A percentile compares a stretch with the other conserved stretches of the same genome.
Evolutionary conservation across 2,329 filamentous ascomycete species (phyloP).

Genomic region (Fusarium setosum): DNA sequence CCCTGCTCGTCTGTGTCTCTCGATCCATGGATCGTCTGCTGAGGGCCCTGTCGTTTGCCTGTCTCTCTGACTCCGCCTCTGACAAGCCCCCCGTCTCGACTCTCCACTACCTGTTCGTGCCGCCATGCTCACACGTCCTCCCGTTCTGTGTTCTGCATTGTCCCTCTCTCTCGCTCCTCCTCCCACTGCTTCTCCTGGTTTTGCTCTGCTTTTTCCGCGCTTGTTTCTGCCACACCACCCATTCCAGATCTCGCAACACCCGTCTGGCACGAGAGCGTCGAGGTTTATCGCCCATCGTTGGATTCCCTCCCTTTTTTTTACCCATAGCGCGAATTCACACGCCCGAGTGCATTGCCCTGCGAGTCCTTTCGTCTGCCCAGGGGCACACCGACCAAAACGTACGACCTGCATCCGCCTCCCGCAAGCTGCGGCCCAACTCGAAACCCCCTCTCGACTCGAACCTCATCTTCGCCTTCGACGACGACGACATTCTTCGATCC

Average conservation of each 20-base stretch:
- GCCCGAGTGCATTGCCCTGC: constrained; percentile 26
- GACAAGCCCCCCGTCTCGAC: constrained; percentile 29
- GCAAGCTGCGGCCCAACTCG: constrained; percentile 1
- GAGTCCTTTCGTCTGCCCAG: constrained; percentile 24
- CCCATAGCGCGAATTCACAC: constrained; percentile 31
- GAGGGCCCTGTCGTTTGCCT: constrained; percentile 13
- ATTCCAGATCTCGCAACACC: constrained; percentile 46
- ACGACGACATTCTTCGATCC: constrained; percentile 13
- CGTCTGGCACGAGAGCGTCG: constrained; percentile 49
- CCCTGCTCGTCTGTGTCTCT: constrained; percentile 33
- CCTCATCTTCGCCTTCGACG: constrained; percentile 15
- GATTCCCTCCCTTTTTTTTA: constrained; percentile 34
- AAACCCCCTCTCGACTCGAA: constrained; percentile 5
- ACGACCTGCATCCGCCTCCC: constrained; percentile 20
- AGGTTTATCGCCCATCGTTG: constrained; percentile 37
- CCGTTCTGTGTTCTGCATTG: constrained; percentile 28
- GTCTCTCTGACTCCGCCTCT: constrained; percentile 37
- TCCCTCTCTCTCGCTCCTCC: constrained; percentile 34
- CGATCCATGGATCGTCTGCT: constrained; percentile 16
- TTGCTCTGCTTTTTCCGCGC: constrained; percentile 33
- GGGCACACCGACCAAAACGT: constrained; percentile 25
- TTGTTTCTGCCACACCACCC: constrained; percentile 39
- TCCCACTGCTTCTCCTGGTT: too few relatives aligned
- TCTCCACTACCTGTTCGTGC: constrained; percentile 31
- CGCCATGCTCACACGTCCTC: constrained; percentile 23